Conservation (phyloP, 495 filamentous ascomycete species). For the Geoglossum glabrum region DNA sequence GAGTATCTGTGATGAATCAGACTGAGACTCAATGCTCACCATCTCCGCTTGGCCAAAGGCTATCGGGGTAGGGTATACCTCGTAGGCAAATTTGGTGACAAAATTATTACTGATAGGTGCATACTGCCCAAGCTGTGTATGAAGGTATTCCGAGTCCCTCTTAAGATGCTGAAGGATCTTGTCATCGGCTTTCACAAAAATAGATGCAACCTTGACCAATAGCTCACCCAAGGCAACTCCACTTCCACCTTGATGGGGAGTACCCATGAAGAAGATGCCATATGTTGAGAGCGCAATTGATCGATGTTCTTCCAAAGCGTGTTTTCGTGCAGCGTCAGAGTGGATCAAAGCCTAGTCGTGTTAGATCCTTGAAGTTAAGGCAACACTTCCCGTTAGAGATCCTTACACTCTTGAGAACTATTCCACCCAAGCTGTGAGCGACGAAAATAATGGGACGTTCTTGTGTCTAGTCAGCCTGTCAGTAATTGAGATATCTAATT, state of each 20-base stretch:
- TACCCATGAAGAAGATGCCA: conserved; percentile 72
- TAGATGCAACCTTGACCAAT: conserved; percentile 17
- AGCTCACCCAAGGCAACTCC: conserved; percentile 48
- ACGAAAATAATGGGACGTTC: conserved; percentile 61
- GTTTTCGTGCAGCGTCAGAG: conserved; percentile 41
- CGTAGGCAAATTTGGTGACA: background rate
- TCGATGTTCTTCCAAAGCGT: conserved; percentile 49
- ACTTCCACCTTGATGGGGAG: conserved; percentile 62
- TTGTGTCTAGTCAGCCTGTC: conserved; percentile 14
- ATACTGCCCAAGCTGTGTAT: conserved; percentile 17
- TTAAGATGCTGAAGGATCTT: conserved; percentile 16
- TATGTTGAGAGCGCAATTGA: conserved; percentile 70
- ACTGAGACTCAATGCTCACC: no score
- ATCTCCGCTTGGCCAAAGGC: background rate
- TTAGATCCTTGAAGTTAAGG: background rate
- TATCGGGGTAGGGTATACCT: background rate
- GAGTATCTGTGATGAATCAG: no score
- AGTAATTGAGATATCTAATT: background rate
- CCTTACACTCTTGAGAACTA: conserved; percentile 50
- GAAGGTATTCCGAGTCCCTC: conserved; percentile 18
- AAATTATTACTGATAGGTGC: background rate
- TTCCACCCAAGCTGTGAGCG: conserved; percentile 62
- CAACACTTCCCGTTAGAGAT: background rate
- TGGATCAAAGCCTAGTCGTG: conserved; percentile 31
- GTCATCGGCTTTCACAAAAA: conserved; percentile 13